phyloP scores from a whole-genome alignment of 441 rosid species.

The Arabidopsis lyrata region DNA sequence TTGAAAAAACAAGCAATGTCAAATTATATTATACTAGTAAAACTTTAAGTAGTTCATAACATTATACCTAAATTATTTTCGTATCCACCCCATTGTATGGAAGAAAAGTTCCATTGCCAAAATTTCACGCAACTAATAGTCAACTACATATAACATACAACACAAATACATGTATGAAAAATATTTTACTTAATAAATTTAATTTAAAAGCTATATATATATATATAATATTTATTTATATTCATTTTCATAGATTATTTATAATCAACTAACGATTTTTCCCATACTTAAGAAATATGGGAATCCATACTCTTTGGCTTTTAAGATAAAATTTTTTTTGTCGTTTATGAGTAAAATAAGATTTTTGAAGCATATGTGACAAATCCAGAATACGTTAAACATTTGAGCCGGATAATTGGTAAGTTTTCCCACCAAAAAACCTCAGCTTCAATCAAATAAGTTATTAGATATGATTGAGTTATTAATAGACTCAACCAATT shows the following conservation, averaged over 20 bases:
- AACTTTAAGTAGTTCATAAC: background rate
- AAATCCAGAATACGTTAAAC: constrained; percentile 11
- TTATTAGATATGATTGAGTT: constrained; percentile 29
- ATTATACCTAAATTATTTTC: background rate
- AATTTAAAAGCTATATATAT: background rate
- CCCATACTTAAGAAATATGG: constrained; percentile 19
- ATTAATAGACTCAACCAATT: constrained; percentile 36
- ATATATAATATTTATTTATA: background rate
- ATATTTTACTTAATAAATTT: background rate
- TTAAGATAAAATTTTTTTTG: background rate
- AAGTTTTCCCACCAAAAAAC: constrained; percentile 30
- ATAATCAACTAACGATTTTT: background rate
- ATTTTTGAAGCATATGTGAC: constrained; percentile 15
- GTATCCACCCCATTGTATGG: background rate
- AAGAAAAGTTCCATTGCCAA: background rate
- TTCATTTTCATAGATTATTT: background rate
- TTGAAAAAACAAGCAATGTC: no score
- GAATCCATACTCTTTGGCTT: constrained; percentile 6
- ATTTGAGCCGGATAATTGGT: constrained; percentile 4
- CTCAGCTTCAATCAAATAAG: constrained; percentile 34
- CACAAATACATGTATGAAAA: background rate
- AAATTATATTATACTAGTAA: no score
- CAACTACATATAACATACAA: background rate
- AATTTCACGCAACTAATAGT: background rate
- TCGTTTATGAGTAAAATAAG: background rate